Percentiles rank a stretch among this genome's conserved stretches.
These are phyloP conservation scores for Phytophthora pseudosyringae DNA, from an alignment of 352 stramenopile genomes.

Conservation along the genomic window DNA sequence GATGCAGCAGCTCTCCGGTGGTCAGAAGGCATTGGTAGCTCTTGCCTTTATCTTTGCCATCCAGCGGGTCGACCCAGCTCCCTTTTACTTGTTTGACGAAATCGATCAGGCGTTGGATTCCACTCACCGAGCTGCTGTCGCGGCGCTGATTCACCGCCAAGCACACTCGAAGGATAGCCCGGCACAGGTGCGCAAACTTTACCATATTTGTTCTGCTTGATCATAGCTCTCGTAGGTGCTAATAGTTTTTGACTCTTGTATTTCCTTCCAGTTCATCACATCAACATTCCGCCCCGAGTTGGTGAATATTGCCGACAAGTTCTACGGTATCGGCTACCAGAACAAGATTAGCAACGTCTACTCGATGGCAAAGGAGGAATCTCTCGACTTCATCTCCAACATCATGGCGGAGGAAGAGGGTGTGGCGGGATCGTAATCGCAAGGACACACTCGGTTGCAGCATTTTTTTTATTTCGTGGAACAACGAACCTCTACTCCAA, in stretches of 20 bases:
- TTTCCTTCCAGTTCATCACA: slow-evolving; percentile 92
- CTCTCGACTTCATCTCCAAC: slow-evolving; percentile 96
- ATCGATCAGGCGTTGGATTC: slow-evolving; percentile 99
- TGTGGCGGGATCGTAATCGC: slow-evolving; percentile 43
- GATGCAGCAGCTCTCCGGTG: slow-evolving; percentile 99
- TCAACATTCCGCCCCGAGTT: slow-evolving; percentile 99
- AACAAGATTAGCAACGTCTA: slow-evolving; percentile 98
- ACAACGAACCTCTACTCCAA: background rate
- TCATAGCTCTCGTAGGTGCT: slow-evolving; percentile 3
- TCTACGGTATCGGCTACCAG: slow-evolving; percentile 98
- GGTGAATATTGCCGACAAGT: slow-evolving; percentile 96
- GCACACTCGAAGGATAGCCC: slow-evolving; percentile 94
- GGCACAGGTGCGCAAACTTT: slow-evolving; percentile 85
- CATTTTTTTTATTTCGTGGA: slow-evolving; percentile 36
- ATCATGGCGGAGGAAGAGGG: slow-evolving; percentile 91
- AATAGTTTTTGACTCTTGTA: slow-evolving; percentile 2
- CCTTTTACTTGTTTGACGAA: slow-evolving; percentile 99
- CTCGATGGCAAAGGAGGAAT: slow-evolving; percentile 96
- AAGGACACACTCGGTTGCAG: slow-evolving; percentile 16
- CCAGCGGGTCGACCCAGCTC: slow-evolving; percentile 97
- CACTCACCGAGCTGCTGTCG: slow-evolving; percentile 97
- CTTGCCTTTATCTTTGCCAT: slow-evolving; percentile 99
- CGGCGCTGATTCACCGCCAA: slow-evolving; percentile 97
- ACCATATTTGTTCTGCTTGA: slow-evolving; percentile 1
- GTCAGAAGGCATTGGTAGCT: slow-evolving; percentile 99